phyloP scores from a whole-genome alignment of 164 flowering plant species.

The Magnolia kwangsiensis region DNA sequence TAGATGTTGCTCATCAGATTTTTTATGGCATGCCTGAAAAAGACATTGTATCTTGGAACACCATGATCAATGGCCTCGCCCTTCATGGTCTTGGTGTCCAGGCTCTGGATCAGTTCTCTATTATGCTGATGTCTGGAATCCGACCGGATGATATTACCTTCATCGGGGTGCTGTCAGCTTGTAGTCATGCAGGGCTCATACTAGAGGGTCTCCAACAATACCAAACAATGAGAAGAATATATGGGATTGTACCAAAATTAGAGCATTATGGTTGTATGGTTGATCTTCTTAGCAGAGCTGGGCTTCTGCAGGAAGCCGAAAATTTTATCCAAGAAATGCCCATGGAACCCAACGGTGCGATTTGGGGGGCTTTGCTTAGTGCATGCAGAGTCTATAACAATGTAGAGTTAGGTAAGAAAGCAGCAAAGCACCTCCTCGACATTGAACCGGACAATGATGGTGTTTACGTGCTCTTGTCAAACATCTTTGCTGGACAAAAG shows the following conservation, averaged over 20 bases:
- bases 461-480: constrained; percentile 10
- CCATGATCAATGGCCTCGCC: constrained; percentile 12
- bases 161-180: constrained; percentile 8
- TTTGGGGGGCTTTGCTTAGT: constrained; percentile 16
- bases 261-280: constrained; percentile 17
- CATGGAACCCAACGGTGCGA: constrained; percentile 9
- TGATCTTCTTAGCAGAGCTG: constrained; percentile 17
- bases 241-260: constrained; percentile 5
- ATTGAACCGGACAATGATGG: constrained; percentile 13
- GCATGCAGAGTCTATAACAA: constrained; percentile 8
- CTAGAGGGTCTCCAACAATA: neutral
- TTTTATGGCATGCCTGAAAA: constrained; percentile 8
- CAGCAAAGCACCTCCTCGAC: constrained; percentile 1
- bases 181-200: constrained; percentile 22
- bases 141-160: constrained; percentile 13
- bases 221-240: constrained; percentile 1
- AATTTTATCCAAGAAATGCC: constrained; percentile 4
- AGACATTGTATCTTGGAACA: constrained; percentile 14
- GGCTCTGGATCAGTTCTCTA: constrained; percentile 7
- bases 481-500: constrained; percentile 10
- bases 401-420: constrained; percentile 13
- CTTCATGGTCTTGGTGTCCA: constrained; percentile 12
- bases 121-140: neutral
- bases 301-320: constrained; percentile 11
- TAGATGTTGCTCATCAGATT: constrained; percentile 8